Evolutionary conservation across 306 rosid genomes (phyloP), one percentile per base, ranked within the genome.

Genomic region (Albizia julibrissin): DNA sequence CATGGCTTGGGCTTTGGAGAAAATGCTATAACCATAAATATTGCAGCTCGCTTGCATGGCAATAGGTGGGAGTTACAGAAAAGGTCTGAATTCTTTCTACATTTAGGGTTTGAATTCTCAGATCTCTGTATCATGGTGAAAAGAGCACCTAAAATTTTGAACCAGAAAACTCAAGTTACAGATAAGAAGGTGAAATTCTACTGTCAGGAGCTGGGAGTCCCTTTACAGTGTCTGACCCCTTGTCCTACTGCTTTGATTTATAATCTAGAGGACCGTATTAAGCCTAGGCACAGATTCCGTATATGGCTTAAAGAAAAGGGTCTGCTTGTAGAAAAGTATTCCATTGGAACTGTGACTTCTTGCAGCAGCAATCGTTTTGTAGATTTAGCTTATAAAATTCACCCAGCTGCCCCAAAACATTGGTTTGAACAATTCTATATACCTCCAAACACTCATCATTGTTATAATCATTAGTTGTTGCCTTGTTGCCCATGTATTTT

Each of bases 1-100:
- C 92, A 78, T 85, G 70, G 90, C 72, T 68, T 86, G 66, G 97
- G 97, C 76, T 92, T 87, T 86, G 97, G 97, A 82, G 93, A 90
- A 83, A 92, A 89, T 70, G 81, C 84, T 68, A n/a, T 82, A 79
- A 90, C 97, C 43, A 52, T 90, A n/a, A 68, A 78, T 74, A 78
- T 88, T 46, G 80, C 88, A 50, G 14, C 62, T 66, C 61, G 34
- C 71, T 76, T 92, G 86, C 92, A 90, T 65, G 97, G 97, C 10
- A 77, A 80, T 19, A 64, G 89, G 15, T 42, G 52, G 47, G 80
- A 87, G 85, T 70, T 90, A 67, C 78, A 82, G 39, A 88, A 83
- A 77, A 87, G 94, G 61, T 90, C 90, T 72, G 91, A 90, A 76
- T 83, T 86, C 81, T 88, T 92, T 81, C 91, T 92, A 52, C 61